These are phyloP conservation scores for Volvox carteri DNA, from an alignment of 163 green algal species.

Conservation along the genomic window DNA sequence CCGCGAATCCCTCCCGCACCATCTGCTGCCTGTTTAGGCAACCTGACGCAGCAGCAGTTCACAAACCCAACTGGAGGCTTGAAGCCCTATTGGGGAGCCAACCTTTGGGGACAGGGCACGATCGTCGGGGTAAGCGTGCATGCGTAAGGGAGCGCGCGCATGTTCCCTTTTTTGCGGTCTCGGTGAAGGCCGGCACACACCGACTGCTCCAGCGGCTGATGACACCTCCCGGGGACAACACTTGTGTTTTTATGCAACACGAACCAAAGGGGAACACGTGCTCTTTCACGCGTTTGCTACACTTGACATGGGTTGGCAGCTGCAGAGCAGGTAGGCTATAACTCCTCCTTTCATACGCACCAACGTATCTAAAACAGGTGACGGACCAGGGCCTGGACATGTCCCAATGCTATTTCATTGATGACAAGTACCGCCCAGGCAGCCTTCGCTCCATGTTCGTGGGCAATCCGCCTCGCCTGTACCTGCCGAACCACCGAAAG, in stretches of 20 bases:
- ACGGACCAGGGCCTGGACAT: constrained; percentile 2
- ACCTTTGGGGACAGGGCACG: background rate
- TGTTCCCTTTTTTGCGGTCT: background rate
- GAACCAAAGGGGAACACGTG: background rate
- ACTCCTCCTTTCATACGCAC: background rate
- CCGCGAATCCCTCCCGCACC: background rate
- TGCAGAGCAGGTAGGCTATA: too few species aligned
- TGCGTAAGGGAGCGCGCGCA: background rate
- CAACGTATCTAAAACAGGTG: background rate
- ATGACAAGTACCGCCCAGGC: background rate
- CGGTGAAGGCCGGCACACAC: too few species aligned
- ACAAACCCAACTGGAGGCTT: background rate
- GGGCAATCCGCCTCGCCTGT: constrained; percentile 15
- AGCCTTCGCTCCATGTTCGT: constrained; percentile 3
- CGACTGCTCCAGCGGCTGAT: too few species aligned
- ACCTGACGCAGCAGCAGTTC: background rate
- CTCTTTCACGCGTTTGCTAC: background rate
- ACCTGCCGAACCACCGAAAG: constrained; percentile 21
- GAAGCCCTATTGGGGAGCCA: constrained; percentile 4
- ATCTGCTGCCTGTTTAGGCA: background rate
- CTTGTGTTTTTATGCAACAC: background rate
- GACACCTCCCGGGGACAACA: too few species aligned
- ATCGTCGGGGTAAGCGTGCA: background rate
- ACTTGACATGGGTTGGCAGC: background rate
- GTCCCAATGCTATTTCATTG: background rate